Percentiles rank a stretch among this genome's conserved stretches.
Evolutionary conservation across 345 rosid genomes (phyloP).

Genomic region (Salix purpurea): DNA sequence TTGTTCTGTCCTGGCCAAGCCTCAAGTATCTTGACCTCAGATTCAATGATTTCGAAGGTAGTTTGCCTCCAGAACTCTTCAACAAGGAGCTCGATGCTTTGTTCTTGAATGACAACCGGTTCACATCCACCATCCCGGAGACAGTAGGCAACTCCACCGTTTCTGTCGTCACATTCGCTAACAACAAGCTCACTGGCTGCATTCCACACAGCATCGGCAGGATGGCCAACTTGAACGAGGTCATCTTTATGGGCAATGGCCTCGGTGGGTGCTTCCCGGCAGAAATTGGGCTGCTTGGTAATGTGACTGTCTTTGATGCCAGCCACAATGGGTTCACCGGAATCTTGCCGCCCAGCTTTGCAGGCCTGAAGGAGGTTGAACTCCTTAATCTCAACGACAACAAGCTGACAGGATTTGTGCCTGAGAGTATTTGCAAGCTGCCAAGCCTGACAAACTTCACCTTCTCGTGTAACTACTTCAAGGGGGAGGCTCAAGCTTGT

Average conservation of each 20-base stretch:
- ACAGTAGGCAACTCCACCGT: constrained; percentile 56
- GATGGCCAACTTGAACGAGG: constrained; percentile 62
- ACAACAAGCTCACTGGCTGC: constrained; percentile 67
- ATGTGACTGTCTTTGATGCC: constrained; percentile 53
- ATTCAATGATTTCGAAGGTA: constrained; percentile 73
- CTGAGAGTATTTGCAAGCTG: constrained; percentile 50
- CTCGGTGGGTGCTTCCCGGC: constrained; percentile 71
- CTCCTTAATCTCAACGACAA: constrained; percentile 45
- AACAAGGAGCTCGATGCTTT: constrained; percentile 52
- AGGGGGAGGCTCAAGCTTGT: constrained; percentile 45
- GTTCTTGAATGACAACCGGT: constrained; percentile 75
- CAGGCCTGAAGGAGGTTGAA: constrained; percentile 31
- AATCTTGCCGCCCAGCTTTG: constrained; percentile 35
- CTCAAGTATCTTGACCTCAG: constrained; percentile 57
- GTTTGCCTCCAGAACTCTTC: constrained; percentile 50
- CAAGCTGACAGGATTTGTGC: constrained; percentile 53
- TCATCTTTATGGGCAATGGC: constrained; percentile 44
- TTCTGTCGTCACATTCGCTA: constrained; percentile 57
- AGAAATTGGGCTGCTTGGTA: constrained; percentile 51
- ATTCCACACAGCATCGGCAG: constrained; percentile 61
- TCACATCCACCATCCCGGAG: constrained; percentile 56
- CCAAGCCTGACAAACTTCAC: constrained; percentile 53
- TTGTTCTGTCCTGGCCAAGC: constrained; percentile 49
- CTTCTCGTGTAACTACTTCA: constrained; percentile 54
- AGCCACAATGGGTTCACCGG: constrained; percentile 53